A percentile compares a stretch with the other conserved stretches of the same genome.
Conservation (phyloP, 2,329 filamentous ascomycete species). For the Aspergillus ustus region DNA sequence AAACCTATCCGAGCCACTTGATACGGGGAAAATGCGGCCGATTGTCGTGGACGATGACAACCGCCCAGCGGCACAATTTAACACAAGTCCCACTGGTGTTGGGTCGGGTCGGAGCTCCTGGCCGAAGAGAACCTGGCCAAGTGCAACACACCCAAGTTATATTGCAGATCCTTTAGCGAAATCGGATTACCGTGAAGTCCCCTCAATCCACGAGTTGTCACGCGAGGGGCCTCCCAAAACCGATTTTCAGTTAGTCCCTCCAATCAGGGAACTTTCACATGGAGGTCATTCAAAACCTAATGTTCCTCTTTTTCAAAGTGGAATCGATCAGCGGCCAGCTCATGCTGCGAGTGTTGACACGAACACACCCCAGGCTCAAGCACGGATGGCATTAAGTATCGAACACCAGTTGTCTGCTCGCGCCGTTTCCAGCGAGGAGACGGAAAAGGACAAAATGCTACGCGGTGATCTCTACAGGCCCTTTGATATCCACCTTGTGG, state of each 20-base stretch:
- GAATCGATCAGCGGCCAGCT: conserved; percentile 43
- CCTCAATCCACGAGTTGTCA: conserved; percentile 46
- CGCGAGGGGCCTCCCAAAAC: conserved; percentile 42
- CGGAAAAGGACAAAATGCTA: conserved; percentile 91
- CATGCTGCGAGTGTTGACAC: conserved; percentile 42
- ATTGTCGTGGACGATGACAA: conserved; percentile 53
- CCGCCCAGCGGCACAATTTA: conserved; percentile 42
- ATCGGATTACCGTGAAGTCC: conserved; percentile 46
- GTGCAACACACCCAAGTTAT: conserved; percentile 42
- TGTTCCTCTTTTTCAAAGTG: conserved; percentile 43
- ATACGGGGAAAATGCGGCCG: conserved; percentile 52
- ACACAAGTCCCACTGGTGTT: conserved; percentile 44
- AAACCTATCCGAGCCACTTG: conserved; percentile 39
- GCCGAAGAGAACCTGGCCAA: conserved; percentile 47
- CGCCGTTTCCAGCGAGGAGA: conserved; percentile 52
- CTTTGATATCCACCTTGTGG: conserved; percentile 74
- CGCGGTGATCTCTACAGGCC: conserved; percentile 77
- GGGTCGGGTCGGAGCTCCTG: conserved; percentile 41
- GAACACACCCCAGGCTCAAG: conserved; percentile 48
- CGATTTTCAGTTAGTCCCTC: conserved; percentile 47
- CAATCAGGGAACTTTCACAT: conserved; percentile 46
- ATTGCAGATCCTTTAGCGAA: conserved; percentile 45
- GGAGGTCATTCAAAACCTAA: conserved; percentile 40
- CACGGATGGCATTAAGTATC: conserved; percentile 49
- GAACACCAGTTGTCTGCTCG: conserved; percentile 46